Percentiles rank a stretch among this genome's conserved stretches.
These are phyloP conservation scores for Physocladia obscura DNA, from an alignment of 192 early-diverging fungal species.

Conservation along the genomic window DNA sequence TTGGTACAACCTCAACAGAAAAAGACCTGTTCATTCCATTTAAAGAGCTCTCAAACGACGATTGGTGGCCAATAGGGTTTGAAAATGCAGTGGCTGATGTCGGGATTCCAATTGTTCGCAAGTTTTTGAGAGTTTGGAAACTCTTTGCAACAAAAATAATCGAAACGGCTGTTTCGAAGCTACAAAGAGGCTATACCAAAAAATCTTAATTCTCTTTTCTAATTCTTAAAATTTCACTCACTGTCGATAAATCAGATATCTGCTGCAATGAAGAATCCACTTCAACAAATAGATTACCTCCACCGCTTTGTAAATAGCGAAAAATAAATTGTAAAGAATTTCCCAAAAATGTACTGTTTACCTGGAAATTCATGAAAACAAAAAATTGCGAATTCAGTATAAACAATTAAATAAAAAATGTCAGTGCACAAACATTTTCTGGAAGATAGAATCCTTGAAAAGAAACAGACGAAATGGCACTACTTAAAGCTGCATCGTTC, in stretches of 20 bases:
- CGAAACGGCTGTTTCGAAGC: neutral
- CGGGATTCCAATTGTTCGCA: neutral
- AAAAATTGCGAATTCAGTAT: neutral
- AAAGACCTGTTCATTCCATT: neutral
- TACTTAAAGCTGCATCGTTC: neutral
- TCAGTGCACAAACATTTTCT: neutral
- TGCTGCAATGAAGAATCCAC: constrained; percentile 1
- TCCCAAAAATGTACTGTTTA: neutral
- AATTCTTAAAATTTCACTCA: neutral
- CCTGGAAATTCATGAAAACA: neutral
- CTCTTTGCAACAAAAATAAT: constrained; percentile 10
- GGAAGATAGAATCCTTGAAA: constrained; percentile 18
- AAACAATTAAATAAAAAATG: neutral
- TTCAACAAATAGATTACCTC: neutral
- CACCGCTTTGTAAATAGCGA: neutral
- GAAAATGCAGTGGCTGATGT: neutral
- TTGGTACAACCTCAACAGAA: neutral
- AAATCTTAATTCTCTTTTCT: neutral
- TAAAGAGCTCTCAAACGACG: neutral
- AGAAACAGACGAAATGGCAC: neutral
- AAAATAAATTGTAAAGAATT: neutral
- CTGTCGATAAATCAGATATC: constrained; percentile 3
- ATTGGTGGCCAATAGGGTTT: neutral
- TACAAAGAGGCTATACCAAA: constrained; percentile 1
- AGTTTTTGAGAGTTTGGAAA: constrained; percentile 1